Percentiles rank a stretch among this genome's conserved stretches.
These are phyloP conservation scores for Boletus reticulatus DNA, from an alignment of 768 basidiomycete genomes.

Conservation along the genomic window DNA sequence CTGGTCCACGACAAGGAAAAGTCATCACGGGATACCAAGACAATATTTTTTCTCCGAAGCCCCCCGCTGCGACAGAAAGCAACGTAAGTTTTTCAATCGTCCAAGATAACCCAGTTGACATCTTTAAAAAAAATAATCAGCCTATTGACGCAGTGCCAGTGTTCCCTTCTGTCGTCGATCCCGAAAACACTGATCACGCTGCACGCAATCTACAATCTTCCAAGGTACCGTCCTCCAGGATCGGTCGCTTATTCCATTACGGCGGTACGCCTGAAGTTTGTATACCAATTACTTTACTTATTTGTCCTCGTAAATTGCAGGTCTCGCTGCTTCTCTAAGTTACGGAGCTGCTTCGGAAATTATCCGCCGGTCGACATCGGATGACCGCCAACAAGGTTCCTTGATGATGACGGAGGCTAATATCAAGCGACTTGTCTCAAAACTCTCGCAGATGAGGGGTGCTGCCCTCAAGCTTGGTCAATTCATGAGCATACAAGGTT, in stretches of 20 bases:
- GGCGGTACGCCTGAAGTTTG: constrained; percentile 55
- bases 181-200: background rate
- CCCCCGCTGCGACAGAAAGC: background rate
- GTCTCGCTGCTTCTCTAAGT: constrained; percentile 85
- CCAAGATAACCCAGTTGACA: background rate
- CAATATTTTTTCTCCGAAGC: background rate
- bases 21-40: background rate
- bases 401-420: constrained; percentile 92
- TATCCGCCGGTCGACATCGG: constrained; percentile 60
- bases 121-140: constrained; percentile 6
- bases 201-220: constrained; percentile 67
- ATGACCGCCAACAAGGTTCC: constrained; percentile 38
- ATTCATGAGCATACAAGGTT: constrained; percentile 95
- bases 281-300: background rate
- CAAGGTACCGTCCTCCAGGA: constrained; percentile 84
- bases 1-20: background rate
- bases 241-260: constrained; percentile 92
- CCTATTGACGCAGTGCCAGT: background rate
- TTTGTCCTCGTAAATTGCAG: constrained; percentile 39
- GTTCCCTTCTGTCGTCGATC: background rate
- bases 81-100: constrained; percentile 6
- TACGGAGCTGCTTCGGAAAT: constrained; percentile 90
- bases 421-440: constrained; percentile 83
- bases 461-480: constrained; percentile 97
- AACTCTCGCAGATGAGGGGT: constrained; percentile 93